Evolutionary conservation across 768 basidiomycete species (phyloP).

Genomic region (Lactifluus piperatus): DNA sequence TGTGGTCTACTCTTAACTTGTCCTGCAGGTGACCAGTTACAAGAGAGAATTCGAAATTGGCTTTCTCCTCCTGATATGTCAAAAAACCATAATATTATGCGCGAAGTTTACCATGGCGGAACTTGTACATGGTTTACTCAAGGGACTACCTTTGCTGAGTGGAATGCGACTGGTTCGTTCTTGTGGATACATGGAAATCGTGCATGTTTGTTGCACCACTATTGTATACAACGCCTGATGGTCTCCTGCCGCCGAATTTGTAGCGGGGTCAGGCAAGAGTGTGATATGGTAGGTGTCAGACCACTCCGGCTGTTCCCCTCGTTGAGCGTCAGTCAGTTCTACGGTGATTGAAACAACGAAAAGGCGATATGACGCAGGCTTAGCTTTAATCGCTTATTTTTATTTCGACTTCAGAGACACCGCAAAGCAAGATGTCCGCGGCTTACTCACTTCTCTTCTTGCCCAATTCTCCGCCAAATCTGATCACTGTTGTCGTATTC

Average conservation of each 20-base stretch:
- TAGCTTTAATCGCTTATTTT: not conserved
- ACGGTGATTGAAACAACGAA: not conserved
- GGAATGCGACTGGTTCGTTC: not conserved
- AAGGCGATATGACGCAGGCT: not conserved
- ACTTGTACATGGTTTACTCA: not conserved
- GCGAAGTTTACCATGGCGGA: not conserved
- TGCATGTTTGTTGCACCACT: too few species aligned
- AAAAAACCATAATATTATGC: too few species aligned
- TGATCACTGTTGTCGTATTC: not conserved
- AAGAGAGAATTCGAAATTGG: not conserved
- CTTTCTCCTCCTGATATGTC: too few species aligned
- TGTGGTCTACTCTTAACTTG: not conserved
- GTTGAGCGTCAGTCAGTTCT: not conserved
- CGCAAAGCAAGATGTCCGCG: too few species aligned
- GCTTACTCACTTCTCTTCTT: not conserved
- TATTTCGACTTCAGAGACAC: too few species aligned
- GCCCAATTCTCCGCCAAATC: not conserved
- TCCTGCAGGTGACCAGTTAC: not conserved
- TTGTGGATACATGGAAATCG: not conserved
- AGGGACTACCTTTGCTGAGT: not conserved
- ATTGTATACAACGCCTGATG: not conserved
- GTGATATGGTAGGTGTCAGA: not conserved
- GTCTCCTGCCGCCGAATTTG: not conserved
- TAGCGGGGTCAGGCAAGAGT: not conserved
- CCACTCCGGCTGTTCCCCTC: accelerated